Evolutionary conservation across 2,329 filamentous ascomycete genomes (phyloP).

Genomic region (Cyclaneusma minus): DNA sequence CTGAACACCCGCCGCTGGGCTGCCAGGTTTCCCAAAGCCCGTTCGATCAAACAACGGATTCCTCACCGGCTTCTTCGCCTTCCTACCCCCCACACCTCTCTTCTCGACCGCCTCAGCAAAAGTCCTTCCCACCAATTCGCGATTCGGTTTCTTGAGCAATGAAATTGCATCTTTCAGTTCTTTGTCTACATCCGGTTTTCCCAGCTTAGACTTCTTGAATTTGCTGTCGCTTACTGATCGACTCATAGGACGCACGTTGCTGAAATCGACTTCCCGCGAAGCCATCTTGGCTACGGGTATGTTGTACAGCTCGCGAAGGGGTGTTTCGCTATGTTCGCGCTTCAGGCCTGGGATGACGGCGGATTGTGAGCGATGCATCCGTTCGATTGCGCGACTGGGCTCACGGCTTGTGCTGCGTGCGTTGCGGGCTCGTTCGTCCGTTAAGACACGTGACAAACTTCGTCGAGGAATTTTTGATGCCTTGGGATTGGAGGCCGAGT

Average conservation of each 20-base stretch:
- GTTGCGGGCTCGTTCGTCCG: conserved; percentile 36
- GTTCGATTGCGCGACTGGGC: conserved; percentile 40
- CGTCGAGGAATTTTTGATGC: too few species aligned
- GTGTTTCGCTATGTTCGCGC: conserved; percentile 48
- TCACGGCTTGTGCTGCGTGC: conserved; percentile 38
- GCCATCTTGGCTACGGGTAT: too few species aligned
- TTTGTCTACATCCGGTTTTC: conserved; percentile 48
- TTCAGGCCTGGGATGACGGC: conserved; percentile 46
- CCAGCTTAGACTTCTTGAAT: too few species aligned
- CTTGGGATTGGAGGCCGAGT: conserved; percentile 20
- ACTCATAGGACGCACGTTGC: too few species aligned
- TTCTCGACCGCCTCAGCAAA: conserved; percentile 53
- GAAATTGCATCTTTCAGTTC: conserved; percentile 62
- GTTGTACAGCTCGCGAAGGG: too few species aligned
- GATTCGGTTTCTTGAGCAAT: conserved; percentile 60
- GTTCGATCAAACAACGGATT: conserved; percentile 17
- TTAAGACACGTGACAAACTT: conserved; percentile 47
- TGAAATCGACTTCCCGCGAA: too few species aligned
- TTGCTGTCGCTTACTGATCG: too few species aligned
- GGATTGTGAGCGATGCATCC: conserved; percentile 55
- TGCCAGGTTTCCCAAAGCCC: background rate
- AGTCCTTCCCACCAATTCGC: conserved; percentile 50
- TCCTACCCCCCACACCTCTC: conserved; percentile 32
- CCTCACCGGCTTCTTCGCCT: conserved; percentile 33
- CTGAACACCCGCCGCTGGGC: conserved; percentile 10